These are phyloP conservation scores for Diaporthe citriasiana DNA, from an alignment of 2,329 filamentous ascomycete genomes.

Conservation along the genomic window DNA sequence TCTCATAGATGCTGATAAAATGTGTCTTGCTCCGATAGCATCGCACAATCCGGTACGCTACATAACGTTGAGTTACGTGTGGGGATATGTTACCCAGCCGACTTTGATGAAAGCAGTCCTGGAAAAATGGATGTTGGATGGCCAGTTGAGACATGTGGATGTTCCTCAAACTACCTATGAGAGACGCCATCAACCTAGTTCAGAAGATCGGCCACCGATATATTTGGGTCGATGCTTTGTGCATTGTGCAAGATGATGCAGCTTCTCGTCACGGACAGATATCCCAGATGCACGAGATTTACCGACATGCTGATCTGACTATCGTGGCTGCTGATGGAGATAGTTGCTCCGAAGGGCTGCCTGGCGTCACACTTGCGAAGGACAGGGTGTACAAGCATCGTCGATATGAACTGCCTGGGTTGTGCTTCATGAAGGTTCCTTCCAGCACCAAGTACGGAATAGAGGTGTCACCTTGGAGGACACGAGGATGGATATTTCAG, in stretches of 20 bases:
- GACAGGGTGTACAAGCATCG: slow-evolving; percentile 10
- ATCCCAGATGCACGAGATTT: slow-evolving; percentile 29
- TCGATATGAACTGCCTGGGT: slow-evolving; percentile 4
- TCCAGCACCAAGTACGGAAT: slow-evolving; percentile 20
- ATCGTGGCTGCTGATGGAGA: slow-evolving; percentile 18
- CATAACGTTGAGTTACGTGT: slow-evolving; percentile 43
- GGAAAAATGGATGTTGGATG: background rate
- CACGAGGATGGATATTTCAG: slow-evolving; percentile 32
- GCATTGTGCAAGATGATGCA: slow-evolving; percentile 45
- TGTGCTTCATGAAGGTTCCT: slow-evolving; percentile 10
- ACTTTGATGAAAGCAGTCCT: slow-evolving; percentile 1
- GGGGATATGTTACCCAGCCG: slow-evolving; percentile 46
- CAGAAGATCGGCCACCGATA: slow-evolving; percentile 38
- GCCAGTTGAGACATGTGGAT: background rate
- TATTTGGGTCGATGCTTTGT: slow-evolving; percentile 45
- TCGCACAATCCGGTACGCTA: background rate
- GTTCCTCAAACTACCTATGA: slow-evolving; percentile 35
- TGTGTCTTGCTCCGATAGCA: background rate
- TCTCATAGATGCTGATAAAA: slow-evolving; percentile 1
- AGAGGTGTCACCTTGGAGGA: slow-evolving; percentile 27
- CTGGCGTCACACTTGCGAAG: background rate
- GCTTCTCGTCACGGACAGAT: slow-evolving; percentile 24
- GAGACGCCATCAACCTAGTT: slow-evolving; percentile 40
- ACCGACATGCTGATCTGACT: slow-evolving; percentile 9
- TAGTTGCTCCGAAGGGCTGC: background rate